phyloP scores from a whole-genome alignment of 352 stramenopile genomes.

The Globisporangium irregulare region DNA sequence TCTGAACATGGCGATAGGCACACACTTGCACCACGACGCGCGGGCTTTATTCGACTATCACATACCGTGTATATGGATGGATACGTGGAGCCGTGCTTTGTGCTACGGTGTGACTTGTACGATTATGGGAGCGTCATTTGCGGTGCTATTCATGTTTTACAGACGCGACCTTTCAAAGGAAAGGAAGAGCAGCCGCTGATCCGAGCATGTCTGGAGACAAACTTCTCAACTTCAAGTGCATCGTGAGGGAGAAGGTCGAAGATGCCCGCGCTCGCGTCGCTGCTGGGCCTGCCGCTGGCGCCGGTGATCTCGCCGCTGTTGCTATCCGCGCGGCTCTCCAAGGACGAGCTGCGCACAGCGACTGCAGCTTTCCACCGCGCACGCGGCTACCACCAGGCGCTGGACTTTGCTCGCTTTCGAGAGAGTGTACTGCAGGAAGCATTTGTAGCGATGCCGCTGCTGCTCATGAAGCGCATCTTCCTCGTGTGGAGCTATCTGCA shows the following conservation, averaged over 20 bases:
- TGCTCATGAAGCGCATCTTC: constrained; percentile 35
- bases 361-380: constrained; percentile 41
- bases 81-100: not conserved
- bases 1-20: not conserved
- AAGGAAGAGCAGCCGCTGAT: not conserved
- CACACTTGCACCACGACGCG: not conserved
- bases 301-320: constrained; percentile 24
- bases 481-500: constrained; percentile 30
- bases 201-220: not conserved
- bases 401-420: constrained; percentile 33
- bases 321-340: constrained; percentile 25
- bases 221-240: not conserved
- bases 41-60: not conserved
- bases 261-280: constrained; percentile 18
- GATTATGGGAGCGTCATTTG: not conserved
- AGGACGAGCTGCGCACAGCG: constrained; percentile 22
- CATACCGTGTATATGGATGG: not conserved
- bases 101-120: too few species aligned
- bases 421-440: constrained; percentile 38
- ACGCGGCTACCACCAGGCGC: constrained; percentile 27
- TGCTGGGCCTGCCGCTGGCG: constrained; percentile 19
- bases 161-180: not conserved
- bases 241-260: not conserved
- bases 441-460: constrained; percentile 28
- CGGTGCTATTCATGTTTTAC: not conserved